Base-by-base conservation (phyloP, 2,329 filamentous ascomycete genomes). In the Colletotrichum tamarilloi region DNA sequence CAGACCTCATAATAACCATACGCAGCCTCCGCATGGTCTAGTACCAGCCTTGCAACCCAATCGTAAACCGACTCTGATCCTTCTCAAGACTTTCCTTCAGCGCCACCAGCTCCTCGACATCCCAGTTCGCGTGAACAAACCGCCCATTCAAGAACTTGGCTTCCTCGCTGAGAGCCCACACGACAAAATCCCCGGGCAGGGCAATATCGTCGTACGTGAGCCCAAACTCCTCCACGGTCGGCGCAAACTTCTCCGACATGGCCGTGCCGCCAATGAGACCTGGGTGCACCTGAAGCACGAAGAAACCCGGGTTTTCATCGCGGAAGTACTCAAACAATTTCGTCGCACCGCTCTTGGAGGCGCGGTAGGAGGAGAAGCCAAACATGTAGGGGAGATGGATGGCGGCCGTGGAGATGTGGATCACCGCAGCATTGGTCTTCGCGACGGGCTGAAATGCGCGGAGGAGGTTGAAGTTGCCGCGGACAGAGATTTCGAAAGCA, bases 91-190 rank as follows among this genome's bases (percentile, higher is more conserved):
- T 59, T 2, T 38, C 74, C 32, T 62, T 69, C 32, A 73, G 65
- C 38, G 62, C 69, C 76, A 85, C 84, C 30, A 89, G 79, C 75
- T 88, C 87, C 32, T 86, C 82, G 0, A 88, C 82, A 77, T 89
- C 87, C 87, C 86, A 89, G n/a, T 85, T 85, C 11, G 82, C 81
- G 82, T 84, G 88, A 1, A 88, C 76, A 19, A 85, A 84, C 35
- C 84, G 85, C 1, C 83, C 80, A 46, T 82, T 84, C 52, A 89
- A 74, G 72, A 88, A 88, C 5, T 72, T 76, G 0, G 87, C 85
- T 74, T 89, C 85, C 1, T 81, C 75, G 35, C 82, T 84, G 0
- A 84, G 80, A 19, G 84, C 77, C 86, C 86, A 87, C 4, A 87
- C 80, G 3, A 78, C 71, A 74, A 87, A 87, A 59, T 83, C 72